These are phyloP conservation scores for Nigrospora oryzae DNA, from an alignment of 2,329 filamentous ascomycete species.

Conservation along the genomic window DNA sequence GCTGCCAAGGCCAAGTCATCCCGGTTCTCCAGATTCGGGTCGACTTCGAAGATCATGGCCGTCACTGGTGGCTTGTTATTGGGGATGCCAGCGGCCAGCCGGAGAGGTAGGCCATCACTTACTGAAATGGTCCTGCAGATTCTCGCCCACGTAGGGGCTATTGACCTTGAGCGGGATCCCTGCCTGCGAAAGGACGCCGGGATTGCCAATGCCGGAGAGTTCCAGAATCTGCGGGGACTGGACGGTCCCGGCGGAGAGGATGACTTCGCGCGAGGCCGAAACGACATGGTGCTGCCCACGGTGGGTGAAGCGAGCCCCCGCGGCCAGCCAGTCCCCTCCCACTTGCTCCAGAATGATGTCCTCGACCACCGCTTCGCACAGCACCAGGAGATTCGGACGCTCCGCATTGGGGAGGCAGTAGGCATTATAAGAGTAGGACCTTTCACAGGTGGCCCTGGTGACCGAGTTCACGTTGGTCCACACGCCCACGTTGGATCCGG, in stretches of 20 bases:
- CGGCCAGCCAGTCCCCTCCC: conserved; percentile 16
- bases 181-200: conserved; percentile 28
- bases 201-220: conserved; percentile 49
- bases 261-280: conserved; percentile 35
- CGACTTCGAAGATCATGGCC: conserved; percentile 34
- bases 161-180: conserved; percentile 33
- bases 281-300: conserved; percentile 23
- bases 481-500: conserved; percentile 28
- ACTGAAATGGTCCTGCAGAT: conserved; percentile 36
- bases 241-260: conserved; percentile 49
- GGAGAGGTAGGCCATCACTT: neutral
- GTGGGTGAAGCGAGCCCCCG: conserved; percentile 32
- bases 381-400: conserved; percentile 35
- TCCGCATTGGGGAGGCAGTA: conserved; percentile 27
- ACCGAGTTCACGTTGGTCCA: conserved; percentile 27
- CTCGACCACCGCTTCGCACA: conserved; percentile 35
- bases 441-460: conserved; percentile 19
- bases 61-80: conserved; percentile 3
- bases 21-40: conserved; percentile 27
- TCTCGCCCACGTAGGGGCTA: conserved; percentile 36
- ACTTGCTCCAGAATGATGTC: conserved; percentile 32
- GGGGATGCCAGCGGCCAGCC: too few species aligned
- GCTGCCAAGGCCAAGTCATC: conserved; percentile 27
- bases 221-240: conserved; percentile 52
- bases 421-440: conserved; percentile 31